Conservation (phyloP, 768 basidiomycete genomes). For the Leucosporidium yakuticum region DNA sequence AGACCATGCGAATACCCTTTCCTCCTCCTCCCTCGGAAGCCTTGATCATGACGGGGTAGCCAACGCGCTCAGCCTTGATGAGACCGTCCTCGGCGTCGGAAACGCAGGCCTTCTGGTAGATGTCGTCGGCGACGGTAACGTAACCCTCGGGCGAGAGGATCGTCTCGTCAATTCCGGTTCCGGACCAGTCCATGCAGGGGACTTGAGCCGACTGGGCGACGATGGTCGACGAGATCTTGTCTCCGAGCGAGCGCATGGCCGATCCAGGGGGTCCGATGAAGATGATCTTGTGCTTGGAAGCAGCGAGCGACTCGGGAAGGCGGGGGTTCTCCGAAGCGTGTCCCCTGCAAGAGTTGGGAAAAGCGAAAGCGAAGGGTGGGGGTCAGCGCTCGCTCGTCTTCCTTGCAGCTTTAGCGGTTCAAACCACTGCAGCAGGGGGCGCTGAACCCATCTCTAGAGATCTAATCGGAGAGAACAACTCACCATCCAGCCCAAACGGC, state of each 20-base stretch:
- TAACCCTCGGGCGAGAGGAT: constrained; percentile 75
- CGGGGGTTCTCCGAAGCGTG: constrained; percentile 99
- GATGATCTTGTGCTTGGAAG: constrained; percentile 90
- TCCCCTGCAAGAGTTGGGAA: constrained; percentile 49
- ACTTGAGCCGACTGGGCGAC: constrained; percentile 95
- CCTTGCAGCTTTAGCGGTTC: background rate
- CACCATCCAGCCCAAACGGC: constrained; percentile 99
- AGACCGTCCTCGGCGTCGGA: constrained; percentile 81
- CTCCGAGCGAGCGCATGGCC: constrained; percentile 97
- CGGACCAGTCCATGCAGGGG: constrained; percentile 99
- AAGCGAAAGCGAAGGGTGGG: background rate
- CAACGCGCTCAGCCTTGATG: constrained; percentile 73
- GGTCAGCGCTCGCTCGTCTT: background rate
- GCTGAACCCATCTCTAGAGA: background rate
- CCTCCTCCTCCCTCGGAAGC: constrained; percentile 98
- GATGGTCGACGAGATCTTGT: constrained; percentile 99
- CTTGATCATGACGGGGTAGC: constrained; percentile 99
- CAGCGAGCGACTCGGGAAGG: constrained; percentile 83
- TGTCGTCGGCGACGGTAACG: constrained; percentile 87
- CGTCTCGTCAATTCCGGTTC: constrained; percentile 85
- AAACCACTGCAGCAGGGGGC: background rate
- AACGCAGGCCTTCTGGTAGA: constrained; percentile 82
- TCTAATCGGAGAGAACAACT: constrained; percentile 23
- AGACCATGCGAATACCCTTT: constrained; percentile 96
- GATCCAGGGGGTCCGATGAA: constrained; percentile 99